Conservation (phyloP, 768 basidiomycete species). For the Pleurotus giganteus region DNA sequence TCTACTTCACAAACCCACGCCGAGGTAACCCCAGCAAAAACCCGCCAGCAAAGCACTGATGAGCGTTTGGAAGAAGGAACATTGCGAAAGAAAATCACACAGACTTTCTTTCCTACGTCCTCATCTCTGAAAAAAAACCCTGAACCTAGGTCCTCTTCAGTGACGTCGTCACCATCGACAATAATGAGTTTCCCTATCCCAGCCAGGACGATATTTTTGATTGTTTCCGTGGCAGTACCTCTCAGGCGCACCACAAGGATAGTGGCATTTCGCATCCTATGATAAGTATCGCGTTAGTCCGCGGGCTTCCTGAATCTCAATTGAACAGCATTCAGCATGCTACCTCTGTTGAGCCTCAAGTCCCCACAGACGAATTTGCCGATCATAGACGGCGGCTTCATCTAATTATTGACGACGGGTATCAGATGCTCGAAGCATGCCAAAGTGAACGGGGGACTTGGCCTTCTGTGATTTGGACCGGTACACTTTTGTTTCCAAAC, state of each 20-base stretch:
- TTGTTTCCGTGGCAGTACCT: conserved; percentile 87
- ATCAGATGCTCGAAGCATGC: neutral
- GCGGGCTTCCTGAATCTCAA: neutral
- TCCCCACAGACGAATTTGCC: conserved; percentile 97
- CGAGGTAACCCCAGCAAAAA: conserved; percentile 41
- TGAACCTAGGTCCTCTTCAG: conserved; percentile 83
- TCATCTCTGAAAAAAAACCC: conserved; percentile 94
- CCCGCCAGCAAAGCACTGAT: conserved; percentile 21
- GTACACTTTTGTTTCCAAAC: conserved; percentile 6
- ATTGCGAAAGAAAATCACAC: conserved; percentile 16
- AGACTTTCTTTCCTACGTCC: conserved; percentile 88
- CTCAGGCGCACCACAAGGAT: conserved; percentile 78
- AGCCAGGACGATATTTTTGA: conserved; percentile 97
- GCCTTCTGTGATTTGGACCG: conserved; percentile 10
- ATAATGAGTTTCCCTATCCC: conserved; percentile 91
- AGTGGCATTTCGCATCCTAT: conserved; percentile 91
- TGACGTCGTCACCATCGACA: conserved; percentile 73
- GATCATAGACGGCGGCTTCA: conserved; percentile 59
- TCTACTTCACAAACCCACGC: conserved; percentile 44
- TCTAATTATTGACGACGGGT: conserved; percentile 4
- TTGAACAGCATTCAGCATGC: too few relatives aligned
- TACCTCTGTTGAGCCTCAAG: conserved; percentile 96
- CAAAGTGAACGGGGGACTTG: neutral
- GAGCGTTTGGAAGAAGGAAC: neutral
- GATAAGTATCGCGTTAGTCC: conserved; percentile 15